These are phyloP conservation scores for Talaromyces sp. DNA, from an alignment of 2,329 filamentous ascomycete genomes.

Conservation along the genomic window DNA sequence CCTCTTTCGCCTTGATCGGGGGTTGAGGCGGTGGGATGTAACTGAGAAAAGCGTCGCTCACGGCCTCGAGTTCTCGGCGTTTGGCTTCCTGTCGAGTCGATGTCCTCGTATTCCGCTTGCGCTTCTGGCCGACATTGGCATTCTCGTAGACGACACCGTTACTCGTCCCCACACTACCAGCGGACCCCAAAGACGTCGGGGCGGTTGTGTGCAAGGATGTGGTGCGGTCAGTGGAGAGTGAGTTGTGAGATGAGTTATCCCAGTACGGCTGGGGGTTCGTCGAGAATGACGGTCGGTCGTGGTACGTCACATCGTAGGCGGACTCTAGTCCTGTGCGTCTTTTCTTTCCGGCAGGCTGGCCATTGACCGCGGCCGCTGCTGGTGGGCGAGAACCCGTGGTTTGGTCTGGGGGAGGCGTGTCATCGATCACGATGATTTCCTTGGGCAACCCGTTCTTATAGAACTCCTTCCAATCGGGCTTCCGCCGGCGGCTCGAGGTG, in stretches of 20 bases:
- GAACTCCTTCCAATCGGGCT: constrained; percentile 75
- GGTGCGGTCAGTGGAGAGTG: constrained; percentile 77
- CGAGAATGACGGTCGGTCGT: constrained; percentile 67
- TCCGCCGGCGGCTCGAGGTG: constrained; percentile 47
- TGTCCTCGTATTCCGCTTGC: constrained; percentile 77
- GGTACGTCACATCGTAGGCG: constrained; percentile 68
- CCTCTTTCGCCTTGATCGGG: constrained; percentile 82
- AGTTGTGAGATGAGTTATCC: constrained; percentile 64
- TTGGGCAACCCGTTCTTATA: constrained; percentile 80
- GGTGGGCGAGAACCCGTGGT: constrained; percentile 24
- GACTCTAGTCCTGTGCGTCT: constrained; percentile 63
- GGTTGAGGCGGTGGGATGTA: constrained; percentile 87
- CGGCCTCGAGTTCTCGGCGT: constrained; percentile 67
- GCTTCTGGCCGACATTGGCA: constrained; percentile 74
- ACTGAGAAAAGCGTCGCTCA: constrained; percentile 67
- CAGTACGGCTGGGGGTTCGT: constrained; percentile 69
- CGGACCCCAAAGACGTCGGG: constrained; percentile 76
- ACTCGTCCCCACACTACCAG: constrained; percentile 49
- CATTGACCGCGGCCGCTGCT: constrained; percentile 26
- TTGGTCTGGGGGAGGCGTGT: constrained; percentile 56
- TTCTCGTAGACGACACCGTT: constrained; percentile 64
- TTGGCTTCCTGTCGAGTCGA: constrained; percentile 80
- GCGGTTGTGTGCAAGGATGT: constrained; percentile 83
- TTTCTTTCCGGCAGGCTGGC: constrained; percentile 61
- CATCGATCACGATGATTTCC: constrained; percentile 77